Base-by-base conservation (phyloP, 805 yeast genomes). In the Myxozyma nipponensis region DNA sequence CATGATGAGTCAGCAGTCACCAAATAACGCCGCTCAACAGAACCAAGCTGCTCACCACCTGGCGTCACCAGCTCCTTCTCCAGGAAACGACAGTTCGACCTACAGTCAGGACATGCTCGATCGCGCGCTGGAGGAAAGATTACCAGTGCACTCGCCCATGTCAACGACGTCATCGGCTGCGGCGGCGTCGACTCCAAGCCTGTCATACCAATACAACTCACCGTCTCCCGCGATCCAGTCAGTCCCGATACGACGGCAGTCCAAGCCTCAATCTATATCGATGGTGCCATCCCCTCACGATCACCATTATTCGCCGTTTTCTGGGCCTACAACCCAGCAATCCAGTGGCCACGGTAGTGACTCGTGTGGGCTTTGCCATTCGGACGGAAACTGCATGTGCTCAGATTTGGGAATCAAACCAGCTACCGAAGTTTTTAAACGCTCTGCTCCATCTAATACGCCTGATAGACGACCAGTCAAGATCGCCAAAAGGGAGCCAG, bases 41-140 rank as follows among this genome's bases (percentile, higher is more conserved):
- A 28, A 28, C 32, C 54, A 40, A 18, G 39, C 54, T 9, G 28
- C 38, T 9, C 50, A 58, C 28, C 80, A 76, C 58, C 77, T 74
- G 58, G 73, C 77, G 4, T 73, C 79, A 28, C 83, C 81, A 1
- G 81, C 79, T 10, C 77, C 78, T 6, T 73, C 81, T 0, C 73
- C 75, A 13, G 72, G 73, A 57, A 45, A 24, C 25, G 56, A 54
- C 41, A 17, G 18, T 10, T 37, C 30, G 36, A 42, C 34, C n/a
- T 53, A 49, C 39, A 34, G 47, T 28, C 58, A 49, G 34, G 56
- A 56, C 23, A 41, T 56, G 48, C 50, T 50, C 10, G 58, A 50
- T 44, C 52, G 56, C 10, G 59, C 57, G 2, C 44, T 54, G 10
- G 57, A 54, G 22, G 57, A 52, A 39, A 57, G 56, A 9, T 24